Evolutionary conservation across 805 yeast species (phyloP).

Genomic region (Lipomyces sp.): DNA sequence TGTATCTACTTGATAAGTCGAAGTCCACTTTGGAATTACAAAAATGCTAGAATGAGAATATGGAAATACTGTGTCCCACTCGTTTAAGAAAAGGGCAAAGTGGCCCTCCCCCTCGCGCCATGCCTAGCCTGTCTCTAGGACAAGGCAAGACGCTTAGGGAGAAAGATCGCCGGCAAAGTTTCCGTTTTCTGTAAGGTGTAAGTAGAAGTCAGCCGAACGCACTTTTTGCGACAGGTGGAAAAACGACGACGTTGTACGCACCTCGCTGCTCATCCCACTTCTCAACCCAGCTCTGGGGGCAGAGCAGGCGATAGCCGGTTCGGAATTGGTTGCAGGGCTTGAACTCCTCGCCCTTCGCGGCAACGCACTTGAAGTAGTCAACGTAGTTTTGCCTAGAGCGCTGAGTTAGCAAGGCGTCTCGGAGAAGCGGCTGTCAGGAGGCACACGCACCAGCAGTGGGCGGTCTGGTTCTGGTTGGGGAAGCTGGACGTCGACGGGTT

Average conservation of each 20-base stretch:
- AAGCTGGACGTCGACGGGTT: conserved; percentile 47
- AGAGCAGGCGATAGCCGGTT: conserved; percentile 60
- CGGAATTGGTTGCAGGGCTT: conserved; percentile 95
- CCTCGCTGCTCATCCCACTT: conserved; percentile 46
- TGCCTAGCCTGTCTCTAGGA: too few species aligned
- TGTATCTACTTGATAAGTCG: too few species aligned
- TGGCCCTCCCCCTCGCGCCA: too few species aligned
- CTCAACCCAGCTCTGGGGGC: conserved; percentile 41
- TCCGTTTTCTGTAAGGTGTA: conserved; percentile 26
- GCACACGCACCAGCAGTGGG: conserved; percentile 77
- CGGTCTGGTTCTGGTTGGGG: conserved; percentile 96
- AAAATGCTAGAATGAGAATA: too few species aligned
- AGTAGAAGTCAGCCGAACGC: neutral
- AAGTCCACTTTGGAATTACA: too few species aligned
- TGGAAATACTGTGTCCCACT: too few species aligned
- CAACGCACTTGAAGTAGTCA: conserved; percentile 96
- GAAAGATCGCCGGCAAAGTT: conserved; percentile 32
- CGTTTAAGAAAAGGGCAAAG: too few species aligned
- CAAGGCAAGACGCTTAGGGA: conserved; percentile 49
- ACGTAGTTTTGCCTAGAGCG: conserved; percentile 71
- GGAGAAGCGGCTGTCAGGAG: neutral
- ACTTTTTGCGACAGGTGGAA: neutral
- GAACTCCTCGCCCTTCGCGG: conserved; percentile 95
- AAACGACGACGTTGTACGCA: conserved; percentile 1
- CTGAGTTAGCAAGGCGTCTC: neutral